Base-by-base conservation (phyloP, 1,284 basidiomycete genomes). In the Volvariella surrecta region DNA sequence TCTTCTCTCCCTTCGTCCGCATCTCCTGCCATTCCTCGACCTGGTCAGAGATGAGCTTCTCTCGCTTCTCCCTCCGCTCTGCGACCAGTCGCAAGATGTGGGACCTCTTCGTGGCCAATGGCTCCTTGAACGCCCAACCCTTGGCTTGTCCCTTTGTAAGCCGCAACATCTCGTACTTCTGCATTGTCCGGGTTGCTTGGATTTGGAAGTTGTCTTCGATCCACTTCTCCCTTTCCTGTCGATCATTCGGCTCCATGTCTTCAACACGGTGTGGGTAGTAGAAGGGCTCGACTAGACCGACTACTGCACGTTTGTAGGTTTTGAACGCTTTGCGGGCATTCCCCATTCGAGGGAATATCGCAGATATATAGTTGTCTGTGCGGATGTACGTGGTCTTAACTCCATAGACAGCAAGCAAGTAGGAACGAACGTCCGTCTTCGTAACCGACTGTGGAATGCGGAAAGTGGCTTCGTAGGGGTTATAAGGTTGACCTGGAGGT, bases 391-490 rank as follows among this genome's bases (percentile, higher is more conserved):
- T 96, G 44, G 85, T 84, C 54, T 82, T 70, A 32, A 96, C 82
- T 50, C 88, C 89, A 58, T 97, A 97, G 35, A 87, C 77, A 20
- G 89, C 73, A 30, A 67, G 66, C 21, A 97, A 77, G 62, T 96
- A 95, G 2, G 86, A 86, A 38, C 91, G 82, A 24, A 97, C 69
- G 63, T 93, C 90, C 49, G 85, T 89, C 67, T 97, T 97, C 45
- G 91, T 95, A 65, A 95, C 74, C 42, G 79, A 81, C 46, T 81
- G 82, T 1, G 86, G 79, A 34, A 96, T 76, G 45, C 90, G 86
- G 72, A 97, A 96, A 1, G 94, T 97, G 4, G 93, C 93, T 61
- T 92, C 86, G 68, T 84, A 93, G 1, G 92, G 88, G 53, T 97
- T 95, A 71, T 97, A 97, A 3, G 89, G 70, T 54, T 88, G 65